phyloP scores from a whole-genome alignment of 495 filamentous ascomycete genomes.

The Hypoxylon trugodes region DNA sequence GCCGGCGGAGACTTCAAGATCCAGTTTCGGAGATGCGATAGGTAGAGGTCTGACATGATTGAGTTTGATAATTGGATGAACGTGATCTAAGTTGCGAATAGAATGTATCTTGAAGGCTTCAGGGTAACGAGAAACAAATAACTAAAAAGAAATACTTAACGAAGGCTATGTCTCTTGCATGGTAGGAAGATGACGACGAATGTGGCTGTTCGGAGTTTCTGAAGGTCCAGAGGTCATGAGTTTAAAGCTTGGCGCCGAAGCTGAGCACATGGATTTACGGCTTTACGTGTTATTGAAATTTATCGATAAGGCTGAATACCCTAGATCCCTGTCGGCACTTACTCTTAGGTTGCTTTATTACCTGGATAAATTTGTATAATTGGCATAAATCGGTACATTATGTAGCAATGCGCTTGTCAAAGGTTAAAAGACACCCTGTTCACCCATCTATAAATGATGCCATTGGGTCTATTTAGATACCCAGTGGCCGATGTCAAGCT shows the following conservation, averaged over 20 bases:
- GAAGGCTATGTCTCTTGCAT: slow-evolving; percentile 22
- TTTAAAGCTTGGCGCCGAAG: slow-evolving; percentile 16
- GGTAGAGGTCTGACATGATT: slow-evolving; percentile 64
- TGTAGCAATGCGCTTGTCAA: slow-evolving; percentile 15
- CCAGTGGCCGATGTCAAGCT: slow-evolving; percentile 4
- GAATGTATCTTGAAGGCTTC: slow-evolving; percentile 77
- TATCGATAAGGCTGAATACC: slow-evolving; percentile 27
- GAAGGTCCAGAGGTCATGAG: no score
- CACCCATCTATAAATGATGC: slow-evolving; percentile 2
- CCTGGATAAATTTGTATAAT: not conserved
- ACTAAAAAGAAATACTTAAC: slow-evolving; percentile 2
- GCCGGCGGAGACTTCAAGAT: slow-evolving; percentile 86
- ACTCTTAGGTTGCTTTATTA: not conserved
- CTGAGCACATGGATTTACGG: not conserved
- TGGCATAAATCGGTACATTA: slow-evolving; percentile 7
- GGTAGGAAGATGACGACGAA: slow-evolving; percentile 23
- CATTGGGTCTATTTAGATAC: not conserved
- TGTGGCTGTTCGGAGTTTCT: slow-evolving; percentile 20
- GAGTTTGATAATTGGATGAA: not conserved
- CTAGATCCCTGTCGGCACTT: slow-evolving; percentile 2
- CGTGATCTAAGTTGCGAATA: slow-evolving; percentile 68
- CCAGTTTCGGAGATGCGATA: slow-evolving; percentile 84
- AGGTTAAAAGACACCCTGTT: slow-evolving; percentile 21
- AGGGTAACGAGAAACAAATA: slow-evolving; percentile 59
- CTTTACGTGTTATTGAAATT: not conserved